Evolutionary conservation across 2,329 filamentous ascomycete species (phyloP), one percentile per base, ranked within the genome.

Genomic region (Pseudogymnoascus sp.): DNA sequence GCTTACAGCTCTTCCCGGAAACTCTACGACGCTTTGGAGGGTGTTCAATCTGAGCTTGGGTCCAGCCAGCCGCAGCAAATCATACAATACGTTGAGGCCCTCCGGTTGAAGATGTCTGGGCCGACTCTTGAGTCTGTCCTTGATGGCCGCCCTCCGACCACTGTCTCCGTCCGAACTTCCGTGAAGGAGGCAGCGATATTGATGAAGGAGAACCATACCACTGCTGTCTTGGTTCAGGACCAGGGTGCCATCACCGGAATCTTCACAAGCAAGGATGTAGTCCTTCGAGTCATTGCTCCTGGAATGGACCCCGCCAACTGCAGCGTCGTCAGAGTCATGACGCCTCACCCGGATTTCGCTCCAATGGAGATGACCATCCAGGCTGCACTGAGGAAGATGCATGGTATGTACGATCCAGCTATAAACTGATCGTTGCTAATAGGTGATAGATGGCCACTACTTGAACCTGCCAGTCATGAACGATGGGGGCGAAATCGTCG

Each of bases 121-220:
- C 95, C 95, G 16, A 99, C 95, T 1, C 82, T 99, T 19, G 95
- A 99, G 78, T 91, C 91, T 6, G 95, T 99, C 29, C 79, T 99
- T 67, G 96, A 92, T 71, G 95, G 95, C 65, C 82, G 92, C 69
- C 93, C 95, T 7, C 95, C 95, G 4, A 93, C 90, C 2, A 97
- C 95, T 1, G 95, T 99, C 66, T 97, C 90, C 65, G 95, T 99
- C 29, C 84, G 95, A 67, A 99, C 95, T 4, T 96, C 93, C 6
- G 95, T 99, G 69, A 96, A 91, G 80, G 95, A 99, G 73, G 95
- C 95, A 63, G 95, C 95, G 14, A 85, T 89, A 68, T 78, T 96
- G 75, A 99, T 99, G 95, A 97, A 96, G 80, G 95, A 99, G 76
- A 93, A 99, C 78, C 95, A 96, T 77, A 99, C 95, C 16, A 99